Evolutionary conservation across 2,329 filamentous ascomycete species (phyloP).

Genomic region (Camptophora hylomeconis): DNA sequence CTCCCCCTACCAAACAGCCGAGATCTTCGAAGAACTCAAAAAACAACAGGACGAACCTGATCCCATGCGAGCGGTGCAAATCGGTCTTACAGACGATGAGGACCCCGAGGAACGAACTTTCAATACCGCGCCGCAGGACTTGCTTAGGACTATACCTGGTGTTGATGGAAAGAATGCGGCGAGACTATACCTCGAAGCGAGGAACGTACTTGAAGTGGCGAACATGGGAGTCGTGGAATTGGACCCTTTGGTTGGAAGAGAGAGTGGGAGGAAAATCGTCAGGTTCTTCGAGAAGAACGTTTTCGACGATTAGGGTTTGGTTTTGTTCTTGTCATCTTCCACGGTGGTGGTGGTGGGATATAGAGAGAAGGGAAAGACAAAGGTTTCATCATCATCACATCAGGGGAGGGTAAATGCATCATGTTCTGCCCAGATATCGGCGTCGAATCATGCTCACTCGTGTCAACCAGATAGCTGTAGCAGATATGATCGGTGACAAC

Average conservation of each 20-base stretch:
- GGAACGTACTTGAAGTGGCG: conserved; percentile 68
- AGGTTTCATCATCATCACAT: too few relatives aligned
- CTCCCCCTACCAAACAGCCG: conserved; percentile 87
- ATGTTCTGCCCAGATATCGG: too few relatives aligned
- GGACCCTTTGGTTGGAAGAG: conserved; percentile 59
- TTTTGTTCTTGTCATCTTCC: too few relatives aligned
- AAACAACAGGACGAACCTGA: conserved; percentile 82
- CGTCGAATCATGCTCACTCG: too few relatives aligned
- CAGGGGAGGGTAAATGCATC: too few relatives aligned
- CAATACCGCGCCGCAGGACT: conserved; percentile 77
- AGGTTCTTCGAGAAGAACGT: conserved; percentile 65
- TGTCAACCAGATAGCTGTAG: too few relatives aligned
- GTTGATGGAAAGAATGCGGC: conserved; percentile 67
- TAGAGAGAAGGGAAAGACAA: too few relatives aligned
- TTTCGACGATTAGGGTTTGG: conserved; percentile 30
- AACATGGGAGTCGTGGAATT: conserved; percentile 71
- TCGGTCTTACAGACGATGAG: conserved; percentile 53
- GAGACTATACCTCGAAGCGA: conserved; percentile 57
- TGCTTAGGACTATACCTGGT: conserved; percentile 74
- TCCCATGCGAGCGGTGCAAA: conserved; percentile 69
- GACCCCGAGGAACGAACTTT: conserved; percentile 56
- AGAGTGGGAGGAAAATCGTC: conserved; percentile 62
- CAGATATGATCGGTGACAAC: too few relatives aligned
- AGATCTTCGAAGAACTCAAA: conserved; percentile 92
- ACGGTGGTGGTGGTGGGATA: too few relatives aligned